Evolutionary conservation across 768 basidiomycete genomes (phyloP), one percentile per base, ranked within the genome.

Genomic region (Calocybe cyanea): DNA sequence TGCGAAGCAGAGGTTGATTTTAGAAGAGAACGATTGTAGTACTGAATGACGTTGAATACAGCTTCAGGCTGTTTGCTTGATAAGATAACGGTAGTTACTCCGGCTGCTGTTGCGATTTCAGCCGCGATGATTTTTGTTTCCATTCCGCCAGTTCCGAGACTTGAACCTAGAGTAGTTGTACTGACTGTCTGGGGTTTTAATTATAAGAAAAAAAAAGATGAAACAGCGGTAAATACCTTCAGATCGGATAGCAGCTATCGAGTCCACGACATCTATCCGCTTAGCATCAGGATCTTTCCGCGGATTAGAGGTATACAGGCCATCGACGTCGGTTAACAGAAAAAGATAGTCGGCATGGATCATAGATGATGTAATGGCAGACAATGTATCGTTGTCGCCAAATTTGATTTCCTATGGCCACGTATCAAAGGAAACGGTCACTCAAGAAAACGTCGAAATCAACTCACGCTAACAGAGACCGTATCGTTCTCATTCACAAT

Each of bases 401-500:
- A 99, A 99, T 88, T 93, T 95, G 51, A 99, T 98, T 85, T 99
- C 96, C 92, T 94, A 58, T 15, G 39, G 4, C 23, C 23, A n/a
- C n/a, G 28, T 13, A 20, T 41, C 17, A 24, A 19, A 21, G 24
- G 20, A 20, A 17, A 17, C 11, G 38, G 35, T 28, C 46, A 35
- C 6, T 19, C 24, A 38, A 6, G 7, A 46, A 21, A 7, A 39
- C 41, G n/a, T 14, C 8, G 21, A 28, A 5, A 31, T 33, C n/a
- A 7, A 80, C 89, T 63, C 61, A 95, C 92, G 68, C 92, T 92
- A 48, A 99, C 96, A 18, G 94, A 95, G 28, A 99, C 83, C 0
- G 96, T 98, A 62, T 99, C 96, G 57, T 99, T 99, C 65, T 99
- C 96, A 64, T 99, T 99, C 44, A 99, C 93, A 52, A 99, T 97